Evolutionary conservation across 1,139 yeast genomes (phyloP), one percentile per base, ranked within the genome.

Genomic region (Petasospora rhodanensis): DNA sequence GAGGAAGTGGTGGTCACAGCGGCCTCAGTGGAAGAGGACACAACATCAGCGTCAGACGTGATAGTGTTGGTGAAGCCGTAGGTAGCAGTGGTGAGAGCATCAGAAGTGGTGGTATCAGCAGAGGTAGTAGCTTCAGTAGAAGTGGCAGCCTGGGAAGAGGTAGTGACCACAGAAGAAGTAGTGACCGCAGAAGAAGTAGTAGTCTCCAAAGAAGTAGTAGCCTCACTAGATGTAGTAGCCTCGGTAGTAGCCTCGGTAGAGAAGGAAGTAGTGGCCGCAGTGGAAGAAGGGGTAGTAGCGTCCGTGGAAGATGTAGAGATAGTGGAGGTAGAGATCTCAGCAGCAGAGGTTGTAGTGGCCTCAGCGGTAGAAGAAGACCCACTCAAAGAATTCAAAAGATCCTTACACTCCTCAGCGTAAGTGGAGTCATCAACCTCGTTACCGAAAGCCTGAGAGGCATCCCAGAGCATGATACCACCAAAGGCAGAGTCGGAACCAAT

Each of bases 401-500:
- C 34, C 41, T 60, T 61, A 28, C 62, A 35, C 15, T 53, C 46
- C 14, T 51, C 47, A n/a, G 59, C 58, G 40, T 51, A 64, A 10
- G 56, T 42, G 15, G 52, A 55, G 23, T 76, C 78, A 24, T 29
- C 24, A 30, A 66, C 63, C 18, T 53, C 56, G 54, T 84, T 85
- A 14, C 68, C 54, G 54, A 68, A 73, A 12, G 81, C 87, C 57
- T 81, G 86, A 34, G 93, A 80, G 34, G 95, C 95, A 59, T 87
- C 96, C 96, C 96, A 87, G 42, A 86, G 61, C 64, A 84, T 77
- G 48, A 87, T 71, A 55, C 96, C 96, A 43, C 94, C 96, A 52
- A 87, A 84, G 34, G 70, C 57, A 7, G 68, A 48, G 32, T 63
- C 56, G 27, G 61, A 48, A 29, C 68, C 60, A 36, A 77, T 66